Evolutionary conservation across 768 basidiomycete genomes (phyloP).

Genomic region (Coprinopsis strossmayeri): DNA sequence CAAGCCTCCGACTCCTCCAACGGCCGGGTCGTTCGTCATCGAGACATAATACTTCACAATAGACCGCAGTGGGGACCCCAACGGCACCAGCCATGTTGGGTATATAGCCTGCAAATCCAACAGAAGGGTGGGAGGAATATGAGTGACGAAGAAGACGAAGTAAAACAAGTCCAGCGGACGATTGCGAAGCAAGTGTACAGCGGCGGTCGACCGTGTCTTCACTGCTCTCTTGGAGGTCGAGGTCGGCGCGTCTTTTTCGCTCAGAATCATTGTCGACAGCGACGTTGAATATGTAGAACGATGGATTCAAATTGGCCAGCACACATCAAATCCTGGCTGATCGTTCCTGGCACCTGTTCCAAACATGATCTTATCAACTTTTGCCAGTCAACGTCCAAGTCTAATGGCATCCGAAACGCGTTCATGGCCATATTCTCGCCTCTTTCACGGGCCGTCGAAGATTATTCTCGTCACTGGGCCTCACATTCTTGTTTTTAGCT

Average conservation of each 20-base stretch:
- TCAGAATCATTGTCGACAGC: conserved; percentile 16
- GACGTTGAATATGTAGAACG: too few species aligned
- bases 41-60: conserved; percentile 46
- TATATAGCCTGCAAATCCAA: background rate
- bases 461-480: conserved; percentile 50
- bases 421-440: conserved; percentile 41
- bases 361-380: background rate
- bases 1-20: conserved; percentile 29
- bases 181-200: background rate
- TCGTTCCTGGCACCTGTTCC: background rate
- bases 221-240: conserved; percentile 4
- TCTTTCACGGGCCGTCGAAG: conserved; percentile 31
- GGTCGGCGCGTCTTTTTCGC: conserved; percentile 14
- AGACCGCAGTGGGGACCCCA: conserved; percentile 25
- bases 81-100: conserved; percentile 36
- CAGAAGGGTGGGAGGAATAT: background rate
- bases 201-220: conserved; percentile 38
- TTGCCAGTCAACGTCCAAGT: conserved; percentile 7
- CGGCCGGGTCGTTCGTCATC: conserved; percentile 61
- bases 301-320: background rate
- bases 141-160: background rate
- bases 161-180: background rate
- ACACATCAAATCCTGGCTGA: background rate
- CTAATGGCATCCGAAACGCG: conserved; percentile 4
- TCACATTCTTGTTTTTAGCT: conserved; percentile 54